Evolutionary conservation across 768 basidiomycete species (phyloP).

Genomic region (Leccinum ochraceum): DNA sequence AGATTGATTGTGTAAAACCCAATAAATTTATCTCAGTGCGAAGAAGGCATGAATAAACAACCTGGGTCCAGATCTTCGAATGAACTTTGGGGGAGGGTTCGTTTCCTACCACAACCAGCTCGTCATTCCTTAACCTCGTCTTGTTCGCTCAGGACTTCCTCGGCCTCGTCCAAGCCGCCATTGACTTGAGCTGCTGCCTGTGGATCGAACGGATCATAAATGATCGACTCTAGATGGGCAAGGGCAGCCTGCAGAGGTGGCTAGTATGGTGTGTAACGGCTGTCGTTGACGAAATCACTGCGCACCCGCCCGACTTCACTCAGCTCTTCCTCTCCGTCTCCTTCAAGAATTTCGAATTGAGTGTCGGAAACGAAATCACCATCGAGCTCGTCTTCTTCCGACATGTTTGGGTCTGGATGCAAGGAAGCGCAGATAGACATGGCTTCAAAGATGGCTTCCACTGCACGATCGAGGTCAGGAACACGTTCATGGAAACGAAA

Average conservation of each 20-base stretch:
- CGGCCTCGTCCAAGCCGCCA: slow-evolving; percentile 14
- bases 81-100: not conserved
- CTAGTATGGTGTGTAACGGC: slow-evolving; percentile 87
- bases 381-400: slow-evolving; percentile 49
- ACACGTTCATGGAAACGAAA: slow-evolving; percentile 1
- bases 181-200: slow-evolving; percentile 14
- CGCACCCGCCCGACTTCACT: slow-evolving; percentile 92
- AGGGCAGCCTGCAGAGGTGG: slow-evolving; percentile 69
- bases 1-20: not conserved
- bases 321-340: slow-evolving; percentile 66
- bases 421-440: slow-evolving; percentile 82
- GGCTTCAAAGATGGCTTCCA: slow-evolving; percentile 85
- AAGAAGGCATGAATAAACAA: no score
- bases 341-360: slow-evolving; percentile 51
- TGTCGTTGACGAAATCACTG: slow-evolving; percentile 79
- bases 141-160: slow-evolving; percentile 17
- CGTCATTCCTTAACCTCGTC: slow-evolving; percentile 15
- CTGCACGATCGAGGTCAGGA: slow-evolving; percentile 38
- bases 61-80: not conserved
- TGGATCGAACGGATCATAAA: slow-evolving; percentile 50
- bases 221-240: slow-evolving; percentile 80
- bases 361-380: slow-evolving; percentile 56
- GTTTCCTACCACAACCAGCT: not conserved
- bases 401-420: slow-evolving; percentile 64
- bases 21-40: not conserved